Conservation (phyloP, 441 rosid genomes). For the Bocquillonia castaneifolia region DNA sequence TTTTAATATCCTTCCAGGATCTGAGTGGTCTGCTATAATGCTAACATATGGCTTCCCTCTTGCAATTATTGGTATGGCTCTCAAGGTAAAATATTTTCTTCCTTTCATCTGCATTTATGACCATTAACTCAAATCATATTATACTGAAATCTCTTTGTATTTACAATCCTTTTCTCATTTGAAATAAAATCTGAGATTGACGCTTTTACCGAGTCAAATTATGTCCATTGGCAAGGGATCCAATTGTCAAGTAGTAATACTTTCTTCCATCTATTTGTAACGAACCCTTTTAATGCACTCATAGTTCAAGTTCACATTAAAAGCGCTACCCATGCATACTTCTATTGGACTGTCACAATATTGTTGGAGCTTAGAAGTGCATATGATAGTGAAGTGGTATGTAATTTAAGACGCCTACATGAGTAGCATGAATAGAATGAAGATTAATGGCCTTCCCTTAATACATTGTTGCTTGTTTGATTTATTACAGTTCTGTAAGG, state of each 20-base stretch:
- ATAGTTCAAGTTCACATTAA: neutral
- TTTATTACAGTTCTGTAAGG: neutral
- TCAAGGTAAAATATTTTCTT: conserved; percentile 57
- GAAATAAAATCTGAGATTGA: neutral
- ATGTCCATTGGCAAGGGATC: neutral
- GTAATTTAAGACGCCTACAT: neutral
- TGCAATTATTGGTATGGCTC: conserved; percentile 95
- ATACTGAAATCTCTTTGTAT: neutral
- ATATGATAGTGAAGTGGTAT: neutral
- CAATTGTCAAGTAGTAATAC: neutral
- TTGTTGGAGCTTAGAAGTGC: neutral
- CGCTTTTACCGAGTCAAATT: neutral
- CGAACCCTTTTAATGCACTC: neutral
- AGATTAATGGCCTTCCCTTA: neutral
- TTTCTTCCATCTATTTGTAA: neutral
- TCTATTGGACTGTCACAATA: neutral
- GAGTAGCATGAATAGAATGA: neutral
- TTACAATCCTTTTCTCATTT: conserved; percentile 3
- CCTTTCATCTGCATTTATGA: neutral
- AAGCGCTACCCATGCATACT: neutral
- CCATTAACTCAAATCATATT: neutral
- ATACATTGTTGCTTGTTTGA: conserved; percentile 1
- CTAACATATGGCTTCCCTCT: conserved; percentile 94
- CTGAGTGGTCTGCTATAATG: conserved; percentile 96
- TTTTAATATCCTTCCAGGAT: conserved; percentile 84